Conservation (phyloP, 2,329 filamentous ascomycete species). For the Pseudohalonectria lignicola region DNA sequence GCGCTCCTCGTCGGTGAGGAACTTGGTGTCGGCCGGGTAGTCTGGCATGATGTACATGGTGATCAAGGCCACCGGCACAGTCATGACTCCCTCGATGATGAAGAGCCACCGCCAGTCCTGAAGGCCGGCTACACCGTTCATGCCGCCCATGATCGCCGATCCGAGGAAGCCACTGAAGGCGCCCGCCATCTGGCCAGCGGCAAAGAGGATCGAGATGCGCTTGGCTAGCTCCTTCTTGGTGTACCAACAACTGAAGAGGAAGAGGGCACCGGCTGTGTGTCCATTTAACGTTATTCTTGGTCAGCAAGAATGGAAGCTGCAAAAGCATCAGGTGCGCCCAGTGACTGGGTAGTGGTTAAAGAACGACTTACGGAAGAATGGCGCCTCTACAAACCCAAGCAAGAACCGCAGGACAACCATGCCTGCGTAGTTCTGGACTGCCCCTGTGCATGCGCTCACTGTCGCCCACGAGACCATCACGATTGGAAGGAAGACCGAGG, state of each 20-base stretch:
- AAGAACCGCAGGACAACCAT: constrained; percentile 24
- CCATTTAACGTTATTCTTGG: too few species aligned
- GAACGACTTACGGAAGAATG: too few species aligned
- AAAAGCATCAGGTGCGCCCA: too few species aligned
- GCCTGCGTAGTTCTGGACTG: constrained; percentile 6
- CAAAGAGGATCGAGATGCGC: constrained; percentile 4
- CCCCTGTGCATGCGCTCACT: constrained; percentile 10
- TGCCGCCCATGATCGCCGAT: constrained; percentile 5
- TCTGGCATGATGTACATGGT: constrained; percentile 31
- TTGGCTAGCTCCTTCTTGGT: constrained; percentile 5
- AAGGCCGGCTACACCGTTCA: constrained; percentile 3
- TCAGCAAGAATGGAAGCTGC: too few species aligned
- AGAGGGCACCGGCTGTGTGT: neutral
- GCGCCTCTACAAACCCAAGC: constrained; percentile 5
- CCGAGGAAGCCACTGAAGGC: constrained; percentile 6
- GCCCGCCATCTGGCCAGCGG: constrained; percentile 3
- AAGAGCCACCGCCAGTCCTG: constrained; percentile 3
- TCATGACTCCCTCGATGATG: constrained; percentile 6
- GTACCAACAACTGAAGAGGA: constrained; percentile 6
- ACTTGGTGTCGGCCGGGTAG: constrained; percentile 39
- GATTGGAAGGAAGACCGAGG: constrained; percentile 23
- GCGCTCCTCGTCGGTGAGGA: constrained; percentile 32
- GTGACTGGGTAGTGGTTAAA: too few species aligned
- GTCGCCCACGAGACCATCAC: constrained; percentile 15
- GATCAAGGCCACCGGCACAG: constrained; percentile 7